A percentile compares a stretch with the other conserved stretches of the same genome.
phyloP scores from a whole-genome alignment of 805 yeast genomes.

The Yarrowia sp. region DNA sequence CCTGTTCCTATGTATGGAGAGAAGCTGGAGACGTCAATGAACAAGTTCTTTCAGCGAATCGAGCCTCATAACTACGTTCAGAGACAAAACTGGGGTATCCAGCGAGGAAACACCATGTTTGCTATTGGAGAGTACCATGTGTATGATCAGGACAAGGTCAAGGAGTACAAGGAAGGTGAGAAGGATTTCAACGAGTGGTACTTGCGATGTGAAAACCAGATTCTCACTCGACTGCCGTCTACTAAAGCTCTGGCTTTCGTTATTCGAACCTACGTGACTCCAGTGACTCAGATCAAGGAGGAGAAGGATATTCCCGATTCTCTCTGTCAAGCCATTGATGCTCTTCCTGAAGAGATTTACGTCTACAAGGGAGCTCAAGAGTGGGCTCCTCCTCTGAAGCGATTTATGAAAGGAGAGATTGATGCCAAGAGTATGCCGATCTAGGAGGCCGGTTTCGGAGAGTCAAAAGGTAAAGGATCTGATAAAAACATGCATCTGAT shows the following conservation, averaged over 20 bases:
- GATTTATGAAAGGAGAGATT: not conserved
- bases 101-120: constrained; percentile 53
- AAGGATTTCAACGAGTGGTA: constrained; percentile 50
- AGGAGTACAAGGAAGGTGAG: constrained; percentile 39
- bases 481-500: not conserved
- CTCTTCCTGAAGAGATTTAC: constrained; percentile 57
- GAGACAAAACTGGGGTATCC: constrained; percentile 70
- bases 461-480: not conserved
- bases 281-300: constrained; percentile 47
- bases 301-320: constrained; percentile 50
- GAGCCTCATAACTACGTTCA: constrained; percentile 55
- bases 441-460: too few relatives aligned
- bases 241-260: constrained; percentile 50
- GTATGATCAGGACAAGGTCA: constrained; percentile 41
- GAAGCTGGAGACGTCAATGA: constrained; percentile 61
- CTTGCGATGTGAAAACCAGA: constrained; percentile 61
- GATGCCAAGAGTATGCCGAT: not conserved
- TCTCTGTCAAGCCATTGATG: constrained; percentile 60
- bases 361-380: constrained; percentile 60
- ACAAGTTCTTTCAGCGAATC: constrained; percentile 58
- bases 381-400: constrained; percentile 66
- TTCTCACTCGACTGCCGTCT: constrained; percentile 52
- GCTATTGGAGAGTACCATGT: constrained; percentile 48
- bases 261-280: constrained; percentile 58
- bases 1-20: constrained; percentile 70